Evolutionary conservation across 1,284 basidiomycete genomes (phyloP).

Genomic region (Ustanciosporium gigantosporum): DNA sequence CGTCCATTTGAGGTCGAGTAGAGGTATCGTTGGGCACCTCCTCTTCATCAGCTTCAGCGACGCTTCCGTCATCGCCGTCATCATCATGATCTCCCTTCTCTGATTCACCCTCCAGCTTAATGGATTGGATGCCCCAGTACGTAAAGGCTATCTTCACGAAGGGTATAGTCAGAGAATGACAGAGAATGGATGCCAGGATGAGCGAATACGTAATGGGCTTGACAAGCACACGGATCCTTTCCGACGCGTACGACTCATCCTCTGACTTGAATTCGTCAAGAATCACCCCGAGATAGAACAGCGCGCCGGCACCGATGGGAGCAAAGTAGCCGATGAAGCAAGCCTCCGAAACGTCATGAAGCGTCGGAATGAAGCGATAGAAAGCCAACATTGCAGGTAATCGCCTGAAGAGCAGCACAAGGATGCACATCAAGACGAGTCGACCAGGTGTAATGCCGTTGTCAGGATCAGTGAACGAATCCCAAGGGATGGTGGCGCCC

Average conservation of each 20-base stretch:
- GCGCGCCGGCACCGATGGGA: slow-evolving; percentile 62
- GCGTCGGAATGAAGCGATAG: slow-evolving; percentile 53
- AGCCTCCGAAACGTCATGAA: slow-evolving; percentile 52
- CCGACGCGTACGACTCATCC: slow-evolving; percentile 12
- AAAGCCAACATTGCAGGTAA: slow-evolving; percentile 54
- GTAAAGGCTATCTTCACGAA: slow-evolving; percentile 41
- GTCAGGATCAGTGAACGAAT: slow-evolving; percentile 44
- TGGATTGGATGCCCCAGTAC: slow-evolving; percentile 32
- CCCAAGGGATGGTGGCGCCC: slow-evolving; percentile 52
- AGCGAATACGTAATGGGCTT: slow-evolving; percentile 49
- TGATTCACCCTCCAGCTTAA: slow-evolving; percentile 37
- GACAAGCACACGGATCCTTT: slow-evolving; percentile 36
- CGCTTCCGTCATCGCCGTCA: background rate
- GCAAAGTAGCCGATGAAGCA: slow-evolving; percentile 62
- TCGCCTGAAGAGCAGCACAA: slow-evolving; percentile 62
- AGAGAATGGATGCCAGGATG: slow-evolving; percentile 40
- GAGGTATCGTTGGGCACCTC: too few species aligned
- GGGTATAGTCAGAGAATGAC: slow-evolving; percentile 48
- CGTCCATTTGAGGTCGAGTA: too few species aligned
- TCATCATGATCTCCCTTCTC: slow-evolving; percentile 2
- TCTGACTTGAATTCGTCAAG: slow-evolving; percentile 40
- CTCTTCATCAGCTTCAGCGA: background rate
- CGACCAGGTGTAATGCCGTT: slow-evolving; percentile 59
- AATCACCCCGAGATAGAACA: slow-evolving; percentile 43
- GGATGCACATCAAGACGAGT: slow-evolving; percentile 61